A percentile compares a stretch with the other conserved stretches of the same genome.
These are phyloP conservation scores for Catharanthus roseus DNA, from an alignment of 257 asterid species.

Conservation along the genomic window DNA sequence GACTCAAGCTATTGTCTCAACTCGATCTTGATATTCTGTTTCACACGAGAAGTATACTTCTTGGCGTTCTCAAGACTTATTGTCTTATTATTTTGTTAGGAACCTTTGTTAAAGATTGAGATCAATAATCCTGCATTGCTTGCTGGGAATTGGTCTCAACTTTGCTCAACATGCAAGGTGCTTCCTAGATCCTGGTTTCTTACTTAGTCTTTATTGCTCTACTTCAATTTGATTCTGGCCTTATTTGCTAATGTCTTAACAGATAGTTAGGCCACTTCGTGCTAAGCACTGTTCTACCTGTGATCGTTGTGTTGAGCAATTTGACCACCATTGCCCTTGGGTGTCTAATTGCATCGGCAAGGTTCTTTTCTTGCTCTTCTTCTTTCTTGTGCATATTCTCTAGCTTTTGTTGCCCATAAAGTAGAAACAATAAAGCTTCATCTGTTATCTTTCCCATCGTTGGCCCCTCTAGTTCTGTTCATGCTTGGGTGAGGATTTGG, in stretches of 20 bases:
- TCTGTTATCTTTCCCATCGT: background rate
- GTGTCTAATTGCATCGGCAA: constrained; percentile 99
- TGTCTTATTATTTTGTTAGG: constrained; percentile 38
- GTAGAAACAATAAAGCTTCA: background rate
- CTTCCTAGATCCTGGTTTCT: constrained; percentile 9
- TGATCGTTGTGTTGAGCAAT: constrained; percentile 98
- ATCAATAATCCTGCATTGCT: constrained; percentile 82
- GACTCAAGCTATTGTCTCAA: background rate
- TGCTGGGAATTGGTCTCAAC: constrained; percentile 98
- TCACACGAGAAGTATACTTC: background rate
- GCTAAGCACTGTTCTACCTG: constrained; percentile 99
- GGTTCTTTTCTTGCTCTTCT: constrained; percentile 32
- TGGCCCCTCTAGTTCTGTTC: background rate
- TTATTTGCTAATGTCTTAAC: constrained; percentile 11
- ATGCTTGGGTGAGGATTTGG: background rate
- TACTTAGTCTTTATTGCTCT: constrained; percentile 1
- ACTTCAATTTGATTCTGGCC: constrained; percentile 8
- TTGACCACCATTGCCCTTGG: constrained; percentile 99
- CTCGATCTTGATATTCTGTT: background rate
- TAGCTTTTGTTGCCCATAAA: background rate
- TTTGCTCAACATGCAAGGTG: constrained; percentile 99
- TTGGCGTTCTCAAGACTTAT: background rate
- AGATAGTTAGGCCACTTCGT: constrained; percentile 99
- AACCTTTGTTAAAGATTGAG: constrained; percentile 82
- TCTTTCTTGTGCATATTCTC: background rate